A percentile compares a stretch with the other conserved stretches of the same genome.
Evolutionary conservation across 2,329 filamentous ascomycete species (phyloP).

Genomic region (Xylariomycetidae sp.): DNA sequence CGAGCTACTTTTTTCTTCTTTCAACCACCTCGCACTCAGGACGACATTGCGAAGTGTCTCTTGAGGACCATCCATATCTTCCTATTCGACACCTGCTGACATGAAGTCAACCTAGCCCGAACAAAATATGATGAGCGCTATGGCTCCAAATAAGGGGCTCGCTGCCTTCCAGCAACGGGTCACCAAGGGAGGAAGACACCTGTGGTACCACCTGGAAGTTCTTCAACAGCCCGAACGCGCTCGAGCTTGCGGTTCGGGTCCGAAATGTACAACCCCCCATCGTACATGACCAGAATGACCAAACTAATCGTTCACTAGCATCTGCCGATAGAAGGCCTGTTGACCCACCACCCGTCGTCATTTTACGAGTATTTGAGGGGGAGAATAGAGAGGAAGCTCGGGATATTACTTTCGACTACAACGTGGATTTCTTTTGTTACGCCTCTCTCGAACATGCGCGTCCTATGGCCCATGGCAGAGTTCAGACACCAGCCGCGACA

Average conservation of each 20-base stretch:
- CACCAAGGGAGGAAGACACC: constrained; percentile 69
- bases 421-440: constrained; percentile 96
- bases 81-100: too few relatives aligned
- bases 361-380: constrained; percentile 80
- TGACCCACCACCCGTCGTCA: constrained; percentile 90
- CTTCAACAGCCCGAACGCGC: constrained; percentile 94
- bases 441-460: constrained; percentile 86
- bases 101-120: constrained; percentile 23
- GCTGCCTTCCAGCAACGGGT: constrained; percentile 36
- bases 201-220: constrained; percentile 79
- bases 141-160: constrained; percentile 16
- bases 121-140: constrained; percentile 18
- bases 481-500: constrained; percentile 60
- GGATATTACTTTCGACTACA: constrained; percentile 85
- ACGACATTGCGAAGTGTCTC: too few relatives aligned
- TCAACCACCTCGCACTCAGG: too few relatives aligned
- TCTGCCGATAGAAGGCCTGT: constrained; percentile 87
- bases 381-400: constrained; percentile 53
- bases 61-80: too few relatives aligned
- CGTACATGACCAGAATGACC: constrained; percentile 8
- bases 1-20: too few relatives aligned
- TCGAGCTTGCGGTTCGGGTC: constrained; percentile 89
- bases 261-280: constrained; percentile 64
- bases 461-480: constrained; percentile 74
- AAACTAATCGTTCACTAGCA: constrained; percentile 41